These are phyloP conservation scores for Pyrrhoderma noxium DNA, from an alignment of 1,284 basidiomycete genomes.

Conservation along the genomic window DNA sequence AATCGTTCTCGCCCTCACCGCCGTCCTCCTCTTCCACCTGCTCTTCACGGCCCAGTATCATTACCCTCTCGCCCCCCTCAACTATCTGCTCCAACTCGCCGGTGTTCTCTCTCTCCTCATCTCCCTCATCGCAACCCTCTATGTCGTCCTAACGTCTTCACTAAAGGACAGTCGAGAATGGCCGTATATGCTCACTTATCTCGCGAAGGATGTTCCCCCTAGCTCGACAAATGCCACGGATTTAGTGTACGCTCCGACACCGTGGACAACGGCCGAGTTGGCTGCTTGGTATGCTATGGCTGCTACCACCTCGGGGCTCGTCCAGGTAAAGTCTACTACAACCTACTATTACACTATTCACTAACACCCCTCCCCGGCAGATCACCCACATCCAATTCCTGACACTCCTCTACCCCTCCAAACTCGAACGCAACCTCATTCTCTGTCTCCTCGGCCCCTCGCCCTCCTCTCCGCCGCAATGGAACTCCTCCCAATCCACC, in stretches of 20 bases:
- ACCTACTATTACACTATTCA: no score
- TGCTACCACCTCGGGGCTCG: conserved; percentile 75
- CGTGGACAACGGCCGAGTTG: conserved; percentile 64
- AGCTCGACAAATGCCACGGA: conserved; percentile 25
- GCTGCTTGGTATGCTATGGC: conserved; percentile 87
- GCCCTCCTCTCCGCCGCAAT: conserved; percentile 81
- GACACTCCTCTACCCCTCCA: conserved; percentile 90
- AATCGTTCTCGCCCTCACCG: conserved; percentile 79
- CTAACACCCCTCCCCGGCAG: no score
- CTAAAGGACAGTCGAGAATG: conserved; percentile 63
- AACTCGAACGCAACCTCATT: conserved; percentile 86
- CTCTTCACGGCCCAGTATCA: conserved; percentile 96
- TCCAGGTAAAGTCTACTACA: conserved; percentile 68
- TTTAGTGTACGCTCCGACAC: conserved; percentile 17
- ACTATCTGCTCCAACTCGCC: conserved; percentile 84
- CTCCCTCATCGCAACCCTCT: conserved; percentile 69
- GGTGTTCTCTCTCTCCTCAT: conserved; percentile 77
- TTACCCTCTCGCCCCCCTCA: conserved; percentile 86
- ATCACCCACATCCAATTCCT: conserved; percentile 98
- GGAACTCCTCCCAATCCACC: conserved; percentile 73
- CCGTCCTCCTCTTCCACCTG: conserved; percentile 87
- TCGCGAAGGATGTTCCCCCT: conserved; percentile 77
- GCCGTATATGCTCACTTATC: conserved; percentile 94
- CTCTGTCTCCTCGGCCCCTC: conserved; percentile 79
- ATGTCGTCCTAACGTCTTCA: conserved; percentile 62